Evolutionary conservation across 306 rosid species (phyloP).

Genomic region (Acacia confusa): DNA sequence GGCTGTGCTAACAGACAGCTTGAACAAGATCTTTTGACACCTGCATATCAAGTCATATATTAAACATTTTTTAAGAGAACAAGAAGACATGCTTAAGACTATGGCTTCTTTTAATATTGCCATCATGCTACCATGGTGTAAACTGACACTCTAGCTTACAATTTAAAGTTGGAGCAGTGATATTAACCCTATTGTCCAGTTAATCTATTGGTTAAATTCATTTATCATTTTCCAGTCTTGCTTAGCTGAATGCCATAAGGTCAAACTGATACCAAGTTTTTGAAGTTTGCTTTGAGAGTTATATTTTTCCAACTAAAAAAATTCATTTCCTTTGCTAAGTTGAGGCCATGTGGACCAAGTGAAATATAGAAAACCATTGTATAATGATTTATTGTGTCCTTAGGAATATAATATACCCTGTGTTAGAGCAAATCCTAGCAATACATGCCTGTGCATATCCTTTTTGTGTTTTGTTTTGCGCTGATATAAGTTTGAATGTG

Average conservation of each 20-base stretch:
- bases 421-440: background rate
- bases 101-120: conserved; percentile 8
- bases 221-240: background rate
- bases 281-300: background rate
- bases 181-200: background rate
- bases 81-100: conserved; percentile 1
- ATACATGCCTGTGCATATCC: background rate
- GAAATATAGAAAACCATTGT: background rate
- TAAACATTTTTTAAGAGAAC: background rate
- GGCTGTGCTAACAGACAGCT: background rate
- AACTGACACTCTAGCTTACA: background rate
- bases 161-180: background rate
- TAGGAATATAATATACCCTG: conserved; percentile 3
- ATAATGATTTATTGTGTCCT: background rate
- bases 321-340: background rate
- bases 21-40: background rate
- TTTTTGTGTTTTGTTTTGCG: background rate
- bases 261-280: background rate
- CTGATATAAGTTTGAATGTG: background rate
- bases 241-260: background rate
- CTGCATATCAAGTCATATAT: background rate
- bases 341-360: conserved; percentile 1
- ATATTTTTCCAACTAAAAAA: background rate
- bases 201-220: background rate
- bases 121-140: background rate